A percentile compares a stretch with the other conserved stretches of the same genome.
Conservation (phyloP, 805 yeast species). For the Dipodascus geniculatus region DNA sequence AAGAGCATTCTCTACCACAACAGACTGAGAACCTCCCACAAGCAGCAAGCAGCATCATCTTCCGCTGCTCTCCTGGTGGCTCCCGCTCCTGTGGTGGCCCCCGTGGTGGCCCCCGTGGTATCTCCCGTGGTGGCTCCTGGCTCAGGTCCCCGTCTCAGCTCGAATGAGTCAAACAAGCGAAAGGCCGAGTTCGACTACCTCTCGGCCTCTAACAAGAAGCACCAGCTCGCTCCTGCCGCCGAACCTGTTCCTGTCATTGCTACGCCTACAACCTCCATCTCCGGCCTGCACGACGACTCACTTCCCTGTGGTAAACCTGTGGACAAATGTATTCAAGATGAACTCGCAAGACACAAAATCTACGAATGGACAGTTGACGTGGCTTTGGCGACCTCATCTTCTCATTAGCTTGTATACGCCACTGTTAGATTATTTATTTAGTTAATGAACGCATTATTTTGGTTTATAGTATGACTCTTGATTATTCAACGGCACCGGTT, state of each 20-base stretch:
- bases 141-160: background rate
- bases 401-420: background rate
- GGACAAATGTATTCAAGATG: background rate
- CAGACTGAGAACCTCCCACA: background rate
- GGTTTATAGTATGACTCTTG: background rate
- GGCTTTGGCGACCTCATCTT: background rate
- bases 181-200: background rate
- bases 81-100: background rate
- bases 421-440: background rate
- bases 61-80: background rate
- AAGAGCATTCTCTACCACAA: background rate
- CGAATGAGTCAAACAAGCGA: background rate
- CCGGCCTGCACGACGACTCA: background rate
- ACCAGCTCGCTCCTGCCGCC: background rate
- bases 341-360: background rate
- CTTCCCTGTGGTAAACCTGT: background rate
- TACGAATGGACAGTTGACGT: background rate
- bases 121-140: background rate
- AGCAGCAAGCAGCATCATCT: slow-evolving; percentile 7
- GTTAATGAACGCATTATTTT: background rate
- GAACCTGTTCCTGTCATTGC: background rate
- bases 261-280: background rate
- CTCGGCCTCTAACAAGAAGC: background rate
- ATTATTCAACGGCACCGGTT: no score
- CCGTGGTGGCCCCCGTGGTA: background rate